Percentiles rank a stretch among this genome's conserved stretches.
phyloP scores from a whole-genome alignment of 345 rosid genomes.

The Murraya koenigii region DNA sequence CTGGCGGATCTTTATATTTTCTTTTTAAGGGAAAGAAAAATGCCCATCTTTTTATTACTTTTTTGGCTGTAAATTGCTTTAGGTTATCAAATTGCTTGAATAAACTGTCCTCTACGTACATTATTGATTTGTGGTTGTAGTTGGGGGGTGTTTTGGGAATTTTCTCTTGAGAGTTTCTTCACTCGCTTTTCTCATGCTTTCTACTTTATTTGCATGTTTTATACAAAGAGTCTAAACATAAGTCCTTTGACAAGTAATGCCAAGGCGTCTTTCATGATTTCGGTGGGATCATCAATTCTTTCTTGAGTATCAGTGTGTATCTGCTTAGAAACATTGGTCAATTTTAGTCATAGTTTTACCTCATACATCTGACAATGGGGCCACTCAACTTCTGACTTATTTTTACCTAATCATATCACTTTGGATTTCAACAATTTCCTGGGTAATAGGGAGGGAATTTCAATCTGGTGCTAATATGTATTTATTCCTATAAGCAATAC shows the following conservation, averaged over 20 bases:
- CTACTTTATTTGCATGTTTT: not conserved
- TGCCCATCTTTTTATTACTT: not conserved
- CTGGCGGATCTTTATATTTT: not conserved
- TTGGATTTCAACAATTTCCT: not conserved
- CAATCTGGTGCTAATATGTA: not conserved
- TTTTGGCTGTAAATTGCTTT: not conserved
- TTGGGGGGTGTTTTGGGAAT: not conserved
- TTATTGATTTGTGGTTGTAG: not conserved
- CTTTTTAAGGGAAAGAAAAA: not conserved
- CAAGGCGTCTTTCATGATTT: not conserved
- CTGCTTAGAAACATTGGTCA: not conserved
- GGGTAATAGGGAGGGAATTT: not conserved
- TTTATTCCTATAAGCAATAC: not conserved
- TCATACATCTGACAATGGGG: not conserved
- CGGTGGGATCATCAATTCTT: not conserved
- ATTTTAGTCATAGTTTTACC: not conserved
- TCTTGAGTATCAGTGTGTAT: not conserved
- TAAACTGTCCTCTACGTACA: not conserved
- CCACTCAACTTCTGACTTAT: not conserved
- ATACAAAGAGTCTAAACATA: not conserved
- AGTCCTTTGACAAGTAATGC: not conserved
- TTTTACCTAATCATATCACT: not conserved
- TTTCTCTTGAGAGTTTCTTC: too few species aligned
- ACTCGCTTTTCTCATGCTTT: not conserved
- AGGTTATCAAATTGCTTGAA: not conserved